Conservation (phyloP, 139 green algal genomes). For the Chlamydomonas sphaeroides region DNA sequence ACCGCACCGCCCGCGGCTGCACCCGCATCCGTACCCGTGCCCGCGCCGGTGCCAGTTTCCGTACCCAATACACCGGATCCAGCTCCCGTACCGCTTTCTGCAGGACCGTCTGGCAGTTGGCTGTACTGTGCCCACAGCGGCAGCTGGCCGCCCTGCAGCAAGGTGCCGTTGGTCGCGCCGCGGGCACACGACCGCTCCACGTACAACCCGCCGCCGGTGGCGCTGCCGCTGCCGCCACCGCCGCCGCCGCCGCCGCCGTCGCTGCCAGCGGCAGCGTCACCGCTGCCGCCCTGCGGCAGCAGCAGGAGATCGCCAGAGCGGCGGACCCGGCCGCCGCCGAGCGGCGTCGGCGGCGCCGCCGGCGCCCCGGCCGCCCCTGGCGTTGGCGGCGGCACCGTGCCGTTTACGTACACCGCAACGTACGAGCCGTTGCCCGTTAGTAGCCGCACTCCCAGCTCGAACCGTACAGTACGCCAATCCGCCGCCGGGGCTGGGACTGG, state of each 20-base stretch:
- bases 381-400: slow-evolving; percentile 4
- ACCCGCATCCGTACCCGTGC: too few species aligned
- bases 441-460: slow-evolving; percentile 25
- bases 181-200: slow-evolving; percentile 20
- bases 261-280: too few species aligned
- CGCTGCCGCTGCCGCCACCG: not conserved
- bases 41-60: too few species aligned
- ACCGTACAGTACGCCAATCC: not conserved
- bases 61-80: too few species aligned
- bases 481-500: not conserved
- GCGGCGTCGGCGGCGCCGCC: not conserved
- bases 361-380: not conserved
- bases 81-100: too few species aligned
- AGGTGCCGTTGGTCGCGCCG: slow-evolving; percentile 16
- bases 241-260: too few species aligned
- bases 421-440: slow-evolving; percentile 18
- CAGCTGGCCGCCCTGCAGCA: slow-evolving; percentile 19
- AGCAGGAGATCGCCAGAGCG: not conserved
- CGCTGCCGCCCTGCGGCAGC: not conserved
- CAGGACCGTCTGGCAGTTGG: too few species aligned
- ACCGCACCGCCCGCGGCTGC: too few species aligned
- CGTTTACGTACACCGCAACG: slow-evolving; percentile 30
- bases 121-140: not conserved
- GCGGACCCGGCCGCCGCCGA: not conserved
- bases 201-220: not conserved